Evolutionary conservation across 2,329 filamentous ascomycete genomes (phyloP), one percentile per base, ranked within the genome.

Genomic region (Diaporthe ilicicola): DNA sequence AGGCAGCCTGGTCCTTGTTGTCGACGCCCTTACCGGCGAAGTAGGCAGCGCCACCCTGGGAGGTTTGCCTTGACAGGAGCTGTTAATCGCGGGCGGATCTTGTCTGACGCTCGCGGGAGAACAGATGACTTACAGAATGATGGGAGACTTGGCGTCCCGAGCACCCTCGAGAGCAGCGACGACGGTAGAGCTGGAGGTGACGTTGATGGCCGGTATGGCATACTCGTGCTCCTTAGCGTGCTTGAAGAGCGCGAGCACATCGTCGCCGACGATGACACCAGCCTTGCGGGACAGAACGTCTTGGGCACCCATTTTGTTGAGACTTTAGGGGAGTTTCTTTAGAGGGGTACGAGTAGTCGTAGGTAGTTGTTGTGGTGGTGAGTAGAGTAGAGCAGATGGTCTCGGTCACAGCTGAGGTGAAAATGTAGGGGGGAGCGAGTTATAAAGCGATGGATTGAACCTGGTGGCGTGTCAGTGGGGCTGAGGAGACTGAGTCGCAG

Each of bases 151-250:
- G 81, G 91, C 87, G 84, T 98, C 95, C 79, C 94, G 92, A 77
- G 96, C 96, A 81, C 96, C 96, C 89, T 99, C 96, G 78, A 99
- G 94, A 69, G 94, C 86, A 78, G 94, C 91, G 76, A 98, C 92
- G 62, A 77, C 80, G 67, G 86, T 87, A 74, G 94, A 97, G 74
- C 93, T 97, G 51, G 94, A 97, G 78, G 95, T 98, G 80, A 97
- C 93, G 86, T 98, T 98, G 82, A 94, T 91, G 80, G 94, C 94
- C 73, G 94, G 95, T 78, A 98, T 94, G 78, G 95, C 95, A 80
- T 94, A 97, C 75, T 92, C 86, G 81, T 97, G 89, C 87, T 96
- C 89, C 82, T 95, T 92, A 76, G 93, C 93, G 84, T 98, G 94
- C 84, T 95, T 89, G 87, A 98, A 97, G 79, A 97, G 93, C n/a